Evolutionary conservation across 2,329 filamentous ascomycete species (phyloP).

Genomic region (Neodidymelliopsis sp.): DNA sequence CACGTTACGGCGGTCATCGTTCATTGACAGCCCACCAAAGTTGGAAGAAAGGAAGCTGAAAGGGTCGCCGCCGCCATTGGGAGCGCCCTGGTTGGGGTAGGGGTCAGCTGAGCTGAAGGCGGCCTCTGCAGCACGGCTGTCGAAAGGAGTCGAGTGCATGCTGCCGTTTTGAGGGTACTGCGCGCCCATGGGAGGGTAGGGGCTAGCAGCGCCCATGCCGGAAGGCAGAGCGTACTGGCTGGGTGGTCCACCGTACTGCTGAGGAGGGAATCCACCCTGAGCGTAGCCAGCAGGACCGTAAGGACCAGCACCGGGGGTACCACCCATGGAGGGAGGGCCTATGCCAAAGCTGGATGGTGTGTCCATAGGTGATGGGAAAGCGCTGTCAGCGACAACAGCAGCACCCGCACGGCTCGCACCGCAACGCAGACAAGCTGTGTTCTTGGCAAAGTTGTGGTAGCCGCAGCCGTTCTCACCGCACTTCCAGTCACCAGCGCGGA

Average conservation of each 20-base stretch:
- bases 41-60: slow-evolving; percentile 81
- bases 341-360: slow-evolving; percentile 82
- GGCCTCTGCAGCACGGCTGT: slow-evolving; percentile 90
- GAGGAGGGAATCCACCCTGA: slow-evolving; percentile 66
- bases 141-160: slow-evolving; percentile 86
- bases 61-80: slow-evolving; percentile 74
- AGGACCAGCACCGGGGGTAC: slow-evolving; percentile 72
- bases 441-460: slow-evolving; percentile 99
- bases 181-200: slow-evolving; percentile 78
- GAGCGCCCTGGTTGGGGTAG: slow-evolving; percentile 75
- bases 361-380: slow-evolving; percentile 90
- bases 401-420: slow-evolving; percentile 93
- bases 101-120: slow-evolving; percentile 91
- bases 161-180: slow-evolving; percentile 79
- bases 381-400: slow-evolving; percentile 91
- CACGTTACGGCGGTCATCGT: slow-evolving; percentile 61
- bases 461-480: slow-evolving; percentile 96
- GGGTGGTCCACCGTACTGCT: slow-evolving; percentile 86
- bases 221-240: slow-evolving; percentile 91
- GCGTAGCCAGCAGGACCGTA: slow-evolving; percentile 75
- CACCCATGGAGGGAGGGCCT: slow-evolving; percentile 86
- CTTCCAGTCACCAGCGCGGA: slow-evolving; percentile 99
- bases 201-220: slow-evolving; percentile 79
- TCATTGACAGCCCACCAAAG: slow-evolving; percentile 76
- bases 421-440: slow-evolving; percentile 95